Evolutionary conservation across 257 asterid genomes (phyloP).

Genomic region (Nicotiana tomentosiformis): DNA sequence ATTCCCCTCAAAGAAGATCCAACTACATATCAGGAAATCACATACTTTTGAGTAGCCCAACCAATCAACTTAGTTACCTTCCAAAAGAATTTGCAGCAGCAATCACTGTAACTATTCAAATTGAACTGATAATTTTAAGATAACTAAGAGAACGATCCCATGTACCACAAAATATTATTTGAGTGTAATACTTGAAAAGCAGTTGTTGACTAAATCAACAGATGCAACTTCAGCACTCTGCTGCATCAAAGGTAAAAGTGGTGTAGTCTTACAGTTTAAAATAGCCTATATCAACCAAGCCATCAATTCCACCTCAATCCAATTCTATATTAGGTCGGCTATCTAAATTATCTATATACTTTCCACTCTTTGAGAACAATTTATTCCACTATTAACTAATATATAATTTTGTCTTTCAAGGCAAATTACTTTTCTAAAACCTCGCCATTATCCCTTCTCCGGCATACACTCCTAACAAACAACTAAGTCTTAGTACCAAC

Average conservation of each 20-base stretch:
- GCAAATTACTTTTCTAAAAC: background rate
- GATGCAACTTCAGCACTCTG: background rate
- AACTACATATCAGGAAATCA: background rate
- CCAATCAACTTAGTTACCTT: background rate
- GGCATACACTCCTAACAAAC: background rate
- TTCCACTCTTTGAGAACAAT: background rate
- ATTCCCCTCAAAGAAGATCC: background rate
- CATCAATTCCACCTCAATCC: background rate
- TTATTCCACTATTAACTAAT: background rate
- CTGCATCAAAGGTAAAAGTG: background rate
- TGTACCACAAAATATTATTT: background rate
- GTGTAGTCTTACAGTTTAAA: background rate
- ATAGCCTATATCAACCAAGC: background rate
- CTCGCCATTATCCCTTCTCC: background rate
- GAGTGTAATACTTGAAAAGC: background rate
- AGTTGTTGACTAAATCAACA: background rate
- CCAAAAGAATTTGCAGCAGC: background rate
- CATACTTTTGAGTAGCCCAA: background rate
- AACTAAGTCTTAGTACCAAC: background rate
- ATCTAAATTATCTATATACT: background rate
- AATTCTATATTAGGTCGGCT: background rate
- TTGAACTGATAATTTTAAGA: background rate
- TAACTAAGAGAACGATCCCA: background rate
- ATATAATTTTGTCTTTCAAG: background rate
- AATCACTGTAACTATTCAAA: background rate